Conservation (phyloP, 768 basidiomycete genomes). For the Ephemerocybe angulata region DNA sequence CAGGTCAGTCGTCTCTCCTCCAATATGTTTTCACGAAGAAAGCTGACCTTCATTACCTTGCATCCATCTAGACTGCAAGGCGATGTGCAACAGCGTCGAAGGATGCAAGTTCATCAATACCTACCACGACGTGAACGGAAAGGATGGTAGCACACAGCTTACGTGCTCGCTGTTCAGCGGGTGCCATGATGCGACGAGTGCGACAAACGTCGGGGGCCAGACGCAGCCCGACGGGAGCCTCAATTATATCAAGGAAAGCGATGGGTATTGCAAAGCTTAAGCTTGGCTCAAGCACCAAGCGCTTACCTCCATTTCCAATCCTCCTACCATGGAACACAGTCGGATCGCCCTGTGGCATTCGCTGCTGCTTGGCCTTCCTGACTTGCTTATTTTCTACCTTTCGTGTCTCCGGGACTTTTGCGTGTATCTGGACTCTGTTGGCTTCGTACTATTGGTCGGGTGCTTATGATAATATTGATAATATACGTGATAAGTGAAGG, state of each 20-base stretch:
- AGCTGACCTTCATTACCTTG: not conserved
- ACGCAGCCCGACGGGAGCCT: conserved; percentile 40
- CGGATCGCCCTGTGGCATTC: not conserved
- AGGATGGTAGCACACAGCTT: conserved; percentile 41
- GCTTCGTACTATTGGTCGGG: too few species aligned
- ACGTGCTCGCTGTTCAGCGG: conserved; percentile 42
- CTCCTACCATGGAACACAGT: not conserved
- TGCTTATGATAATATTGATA: too few species aligned
- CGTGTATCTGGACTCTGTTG: too few species aligned
- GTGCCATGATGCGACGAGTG: conserved; percentile 35
- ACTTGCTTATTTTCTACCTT: not conserved
- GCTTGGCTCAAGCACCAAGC: not conserved
- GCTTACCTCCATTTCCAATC: not conserved
- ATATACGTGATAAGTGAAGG: too few species aligned
- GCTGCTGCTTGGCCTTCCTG: not conserved
- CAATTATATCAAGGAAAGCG: conserved; percentile 39
- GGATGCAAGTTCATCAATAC: conserved; percentile 43
- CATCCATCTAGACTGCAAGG: conserved; percentile 33
- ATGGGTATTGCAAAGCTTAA: conserved; percentile 40
- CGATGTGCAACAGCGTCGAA: conserved; percentile 39
- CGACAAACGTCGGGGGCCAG: conserved; percentile 41
- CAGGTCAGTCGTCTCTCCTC: conserved; percentile 24
- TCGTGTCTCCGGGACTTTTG: too few species aligned
- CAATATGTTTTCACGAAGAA: not conserved
- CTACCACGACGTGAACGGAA: conserved; percentile 47